These are phyloP conservation scores for Lecanicillium sp. DNA, from an alignment of 2,329 filamentous ascomycete species.

Conservation along the genomic window DNA sequence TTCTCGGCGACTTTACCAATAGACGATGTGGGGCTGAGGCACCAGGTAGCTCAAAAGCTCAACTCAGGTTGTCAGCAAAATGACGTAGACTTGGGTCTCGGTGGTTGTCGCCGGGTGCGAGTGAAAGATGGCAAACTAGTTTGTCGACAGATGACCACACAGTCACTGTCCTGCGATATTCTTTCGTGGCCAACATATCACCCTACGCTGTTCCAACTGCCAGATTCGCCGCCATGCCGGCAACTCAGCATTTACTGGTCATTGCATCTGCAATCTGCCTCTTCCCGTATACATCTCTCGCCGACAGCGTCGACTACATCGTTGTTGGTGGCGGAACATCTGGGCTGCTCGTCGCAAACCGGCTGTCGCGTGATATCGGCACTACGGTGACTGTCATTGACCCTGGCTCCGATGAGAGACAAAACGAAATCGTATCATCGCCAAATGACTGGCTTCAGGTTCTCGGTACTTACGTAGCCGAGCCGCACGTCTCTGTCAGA, in stretches of 20 bases:
- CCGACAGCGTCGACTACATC: slow-evolving; percentile 46
- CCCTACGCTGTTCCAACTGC: slow-evolving; percentile 32
- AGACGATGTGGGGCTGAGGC: too few relatives aligned
- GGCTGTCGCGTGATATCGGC: slow-evolving; percentile 17
- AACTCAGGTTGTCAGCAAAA: too few relatives aligned
- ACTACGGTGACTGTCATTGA: slow-evolving; percentile 32
- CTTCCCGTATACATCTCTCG: background rate
- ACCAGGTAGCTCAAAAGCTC: too few relatives aligned
- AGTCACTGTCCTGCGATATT: too few relatives aligned
- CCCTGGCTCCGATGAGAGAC: slow-evolving; percentile 29
- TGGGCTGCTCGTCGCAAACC: slow-evolving; percentile 55
- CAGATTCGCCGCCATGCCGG: slow-evolving; percentile 36
- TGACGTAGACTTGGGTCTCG: too few relatives aligned
- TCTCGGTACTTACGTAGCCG: slow-evolving; percentile 27
- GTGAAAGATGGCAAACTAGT: too few relatives aligned
- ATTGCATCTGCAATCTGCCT: background rate
- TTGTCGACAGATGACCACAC: too few relatives aligned
- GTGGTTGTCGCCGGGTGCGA: too few relatives aligned
- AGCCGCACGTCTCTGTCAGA: slow-evolving; percentile 27
- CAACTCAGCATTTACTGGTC: slow-evolving; percentile 8
- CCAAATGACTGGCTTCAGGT: slow-evolving; percentile 22
- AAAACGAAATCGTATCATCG: slow-evolving; percentile 29
- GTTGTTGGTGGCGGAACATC: slow-evolving; percentile 58
- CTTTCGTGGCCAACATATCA: too few relatives aligned
- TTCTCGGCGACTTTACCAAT: too few relatives aligned